Percentiles rank a stretch among this genome's conserved stretches.
Conservation (phyloP, 768 basidiomycete species). For the Pleurotus giganteus region DNA sequence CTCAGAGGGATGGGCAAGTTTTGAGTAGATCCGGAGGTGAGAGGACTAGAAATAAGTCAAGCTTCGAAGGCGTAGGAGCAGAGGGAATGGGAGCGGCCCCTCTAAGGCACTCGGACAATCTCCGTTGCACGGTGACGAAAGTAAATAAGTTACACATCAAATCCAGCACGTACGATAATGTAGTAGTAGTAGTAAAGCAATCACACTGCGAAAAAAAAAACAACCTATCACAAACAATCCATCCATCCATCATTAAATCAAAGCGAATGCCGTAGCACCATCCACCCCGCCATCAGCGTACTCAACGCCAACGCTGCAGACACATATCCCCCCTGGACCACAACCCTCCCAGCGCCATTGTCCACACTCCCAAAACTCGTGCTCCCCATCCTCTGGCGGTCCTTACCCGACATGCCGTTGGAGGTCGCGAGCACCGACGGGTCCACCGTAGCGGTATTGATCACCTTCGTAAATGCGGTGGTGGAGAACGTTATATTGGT, state of each 20-base stretch:
- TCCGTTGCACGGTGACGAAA: no score
- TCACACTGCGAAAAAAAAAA: no score
- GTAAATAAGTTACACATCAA: no score
- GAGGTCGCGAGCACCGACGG: conserved; percentile 52
- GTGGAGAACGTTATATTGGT: conserved; percentile 48
- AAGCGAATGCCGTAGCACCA: conserved; percentile 2
- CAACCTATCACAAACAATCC: no score
- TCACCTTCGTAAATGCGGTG: conserved; percentile 49
- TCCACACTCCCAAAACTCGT: conserved; percentile 22
- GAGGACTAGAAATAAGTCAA: no score
- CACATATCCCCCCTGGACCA: background rate
- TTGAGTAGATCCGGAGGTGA: background rate
- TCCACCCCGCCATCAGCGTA: background rate
- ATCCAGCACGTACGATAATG: no score
- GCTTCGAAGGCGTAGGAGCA: no score
- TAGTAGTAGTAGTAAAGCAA: no score
- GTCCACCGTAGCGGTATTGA: conserved; percentile 56
- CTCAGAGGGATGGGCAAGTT: background rate
- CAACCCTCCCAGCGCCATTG: background rate
- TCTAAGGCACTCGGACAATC: no score
- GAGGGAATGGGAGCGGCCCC: no score
- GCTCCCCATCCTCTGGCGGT: conserved; percentile 23
- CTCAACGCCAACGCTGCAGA: background rate
- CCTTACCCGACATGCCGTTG: conserved; percentile 38
- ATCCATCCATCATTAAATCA: no score